A percentile compares a stretch with the other conserved stretches of the same genome.
Evolutionary conservation across 139 green algal species (phyloP).

Genomic region (Volvox reticuliferus): DNA sequence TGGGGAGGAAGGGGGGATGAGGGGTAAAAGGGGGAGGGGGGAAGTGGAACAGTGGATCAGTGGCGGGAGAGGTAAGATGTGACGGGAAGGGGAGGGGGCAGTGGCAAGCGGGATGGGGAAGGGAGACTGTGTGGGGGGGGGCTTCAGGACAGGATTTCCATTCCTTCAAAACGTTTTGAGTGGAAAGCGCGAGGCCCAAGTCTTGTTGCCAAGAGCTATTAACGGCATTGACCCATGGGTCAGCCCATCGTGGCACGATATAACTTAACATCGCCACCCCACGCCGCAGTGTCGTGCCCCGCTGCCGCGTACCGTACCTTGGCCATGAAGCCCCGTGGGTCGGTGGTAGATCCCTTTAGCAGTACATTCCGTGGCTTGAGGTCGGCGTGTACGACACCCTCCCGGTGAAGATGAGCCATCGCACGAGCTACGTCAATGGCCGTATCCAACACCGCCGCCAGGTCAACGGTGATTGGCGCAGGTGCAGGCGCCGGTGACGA

Average conservation of each 20-base stretch:
- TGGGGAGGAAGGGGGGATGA: not conserved
- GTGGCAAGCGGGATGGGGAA: no score
- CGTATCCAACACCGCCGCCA: conserved; percentile 52
- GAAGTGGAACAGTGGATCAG: not conserved
- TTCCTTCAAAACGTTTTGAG: no score
- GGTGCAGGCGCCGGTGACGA: not conserved
- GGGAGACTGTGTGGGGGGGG: not conserved
- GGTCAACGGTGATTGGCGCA: conserved; percentile 20
- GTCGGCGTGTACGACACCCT: conserved; percentile 62
- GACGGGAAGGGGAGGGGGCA: not conserved
- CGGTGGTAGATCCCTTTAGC: conserved; percentile 44
- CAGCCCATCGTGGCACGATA: no score
- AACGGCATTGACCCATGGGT: no score
- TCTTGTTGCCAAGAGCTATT: no score
- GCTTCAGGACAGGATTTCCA: no score
- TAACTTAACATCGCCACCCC: no score
- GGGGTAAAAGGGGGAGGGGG: not conserved
- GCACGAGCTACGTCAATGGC: conserved; percentile 61
- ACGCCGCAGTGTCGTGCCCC: no score
- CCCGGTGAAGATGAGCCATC: conserved; percentile 60
- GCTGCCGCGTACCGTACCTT: conserved; percentile 4
- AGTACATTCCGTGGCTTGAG: conserved; percentile 59
- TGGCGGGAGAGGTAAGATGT: not conserved
- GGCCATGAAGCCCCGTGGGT: conserved; percentile 23
- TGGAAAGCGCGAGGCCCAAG: no score